phyloP scores from a whole-genome alignment of 495 filamentous ascomycete genomes.

The Podospora fimiseda region DNA sequence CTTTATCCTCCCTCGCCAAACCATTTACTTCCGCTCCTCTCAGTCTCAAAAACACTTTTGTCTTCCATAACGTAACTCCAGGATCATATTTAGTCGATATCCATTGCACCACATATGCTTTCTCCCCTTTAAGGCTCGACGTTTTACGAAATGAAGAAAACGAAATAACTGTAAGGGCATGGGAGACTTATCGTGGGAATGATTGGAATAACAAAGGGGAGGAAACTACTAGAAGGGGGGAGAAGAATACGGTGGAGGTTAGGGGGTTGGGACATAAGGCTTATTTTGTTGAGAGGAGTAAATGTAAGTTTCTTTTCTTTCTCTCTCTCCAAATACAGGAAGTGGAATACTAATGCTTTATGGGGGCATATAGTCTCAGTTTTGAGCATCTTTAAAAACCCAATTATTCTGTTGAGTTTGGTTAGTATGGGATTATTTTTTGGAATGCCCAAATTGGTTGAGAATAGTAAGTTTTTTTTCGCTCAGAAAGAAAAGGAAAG shows the following conservation, averaged over 20 bases:
- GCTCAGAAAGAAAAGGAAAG: not conserved
- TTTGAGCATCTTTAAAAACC: constrained; percentile 75
- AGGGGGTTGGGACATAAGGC: constrained; percentile 55
- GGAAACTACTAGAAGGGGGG: constrained; percentile 38
- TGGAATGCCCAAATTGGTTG: constrained; percentile 88
- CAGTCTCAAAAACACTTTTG: constrained; percentile 58
- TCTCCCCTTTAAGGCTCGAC: constrained; percentile 71
- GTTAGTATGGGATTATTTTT: constrained; percentile 74
- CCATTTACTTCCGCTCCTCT: constrained; percentile 50
- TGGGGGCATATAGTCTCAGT: constrained; percentile 33
- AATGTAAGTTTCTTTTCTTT: constrained; percentile 58
- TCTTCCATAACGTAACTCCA: constrained; percentile 58
- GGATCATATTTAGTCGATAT: constrained; percentile 78
- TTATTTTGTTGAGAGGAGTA: constrained; percentile 65
- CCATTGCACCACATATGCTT: constrained; percentile 63
- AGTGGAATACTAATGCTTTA: not conserved
- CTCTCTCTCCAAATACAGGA: too few relatives aligned
- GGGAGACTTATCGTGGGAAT: constrained; percentile 84
- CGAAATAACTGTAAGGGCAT: constrained; percentile 51
- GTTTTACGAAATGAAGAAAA: constrained; percentile 40
- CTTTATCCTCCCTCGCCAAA: constrained; percentile 51
- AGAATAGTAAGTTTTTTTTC: constrained; percentile 69
- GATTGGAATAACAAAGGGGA: constrained; percentile 78
- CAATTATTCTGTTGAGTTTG: constrained; percentile 88
- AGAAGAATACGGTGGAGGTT: constrained; percentile 47